Percentiles rank a stretch among this genome's conserved stretches.
Evolutionary conservation across 1,139 yeast species (phyloP).

Genomic region (Zhuliangozyma blackwelliae): DNA sequence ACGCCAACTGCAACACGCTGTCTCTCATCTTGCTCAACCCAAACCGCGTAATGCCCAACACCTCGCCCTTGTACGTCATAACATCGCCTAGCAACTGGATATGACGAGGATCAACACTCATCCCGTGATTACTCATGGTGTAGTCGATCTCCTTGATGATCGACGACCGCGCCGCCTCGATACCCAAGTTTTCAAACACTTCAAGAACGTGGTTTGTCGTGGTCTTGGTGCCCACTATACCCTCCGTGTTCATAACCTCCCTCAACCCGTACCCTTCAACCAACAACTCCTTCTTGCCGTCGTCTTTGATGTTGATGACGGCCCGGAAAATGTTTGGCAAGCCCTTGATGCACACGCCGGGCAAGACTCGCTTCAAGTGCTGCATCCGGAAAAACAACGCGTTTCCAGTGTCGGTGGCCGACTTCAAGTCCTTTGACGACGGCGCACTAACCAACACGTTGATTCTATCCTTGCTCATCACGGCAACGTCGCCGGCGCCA

Average conservation of each 20-base stretch:
- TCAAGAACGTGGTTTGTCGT: conserved; percentile 90
- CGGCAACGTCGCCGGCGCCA: conserved; percentile 63
- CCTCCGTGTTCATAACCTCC: conserved; percentile 97
- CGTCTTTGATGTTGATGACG: conserved; percentile 88
- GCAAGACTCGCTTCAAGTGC: conserved; percentile 78
- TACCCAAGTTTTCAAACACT: conserved; percentile 85
- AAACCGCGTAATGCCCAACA: conserved; percentile 94
- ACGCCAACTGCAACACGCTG: conserved; percentile 92
- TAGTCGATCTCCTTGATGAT: conserved; percentile 93
- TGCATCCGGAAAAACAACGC: conserved; percentile 87
- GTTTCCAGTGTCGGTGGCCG: conserved; percentile 26
- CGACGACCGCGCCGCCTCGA: conserved; percentile 94
- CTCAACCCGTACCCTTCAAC: conserved; percentile 98
- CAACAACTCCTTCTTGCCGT: conserved; percentile 80
- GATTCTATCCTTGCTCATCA: conserved; percentile 63
- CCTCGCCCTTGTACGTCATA: conserved; percentile 98
- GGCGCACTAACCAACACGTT: conserved; percentile 65
- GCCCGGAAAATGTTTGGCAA: conserved; percentile 89
- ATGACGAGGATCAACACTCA: conserved; percentile 99
- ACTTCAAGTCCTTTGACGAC: conserved; percentile 45
- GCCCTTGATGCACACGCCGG: conserved; percentile 89
- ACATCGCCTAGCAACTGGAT: conserved; percentile 96
- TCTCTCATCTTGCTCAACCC: conserved; percentile 99
- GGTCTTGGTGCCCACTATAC: conserved; percentile 86
- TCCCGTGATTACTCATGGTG: conserved; percentile 98